Evolutionary conservation across 257 asterid genomes (phyloP).

Genomic region (Ophiorrhiza pumila): DNA sequence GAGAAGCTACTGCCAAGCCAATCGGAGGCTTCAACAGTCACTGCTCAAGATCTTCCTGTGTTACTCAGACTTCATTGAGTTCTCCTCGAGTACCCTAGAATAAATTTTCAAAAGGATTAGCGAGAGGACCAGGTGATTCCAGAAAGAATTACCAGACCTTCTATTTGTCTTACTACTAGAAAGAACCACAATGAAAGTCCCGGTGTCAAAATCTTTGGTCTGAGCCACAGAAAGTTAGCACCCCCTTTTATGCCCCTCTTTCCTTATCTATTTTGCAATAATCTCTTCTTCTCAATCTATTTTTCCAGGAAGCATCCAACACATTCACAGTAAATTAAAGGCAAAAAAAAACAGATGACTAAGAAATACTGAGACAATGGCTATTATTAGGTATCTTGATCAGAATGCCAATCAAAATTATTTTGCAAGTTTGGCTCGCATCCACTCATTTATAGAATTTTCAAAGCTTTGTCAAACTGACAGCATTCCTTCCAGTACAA

Average conservation of each 20-base stretch:
- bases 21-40: not conserved
- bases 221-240: not conserved
- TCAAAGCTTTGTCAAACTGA: not conserved
- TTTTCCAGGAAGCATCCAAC: not conserved
- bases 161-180: too few relatives aligned
- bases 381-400: not conserved
- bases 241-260: not conserved
- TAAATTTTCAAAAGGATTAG: not conserved
- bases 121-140: not conserved
- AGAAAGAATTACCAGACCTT: not conserved
- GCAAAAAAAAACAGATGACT: not conserved
- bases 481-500: not conserved
- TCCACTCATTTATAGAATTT: not conserved
- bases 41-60: not conserved
- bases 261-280: not conserved
- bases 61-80: too few relatives aligned
- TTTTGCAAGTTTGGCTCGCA: not conserved
- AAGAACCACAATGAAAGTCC: not conserved
- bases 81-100: not conserved
- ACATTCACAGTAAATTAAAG: not conserved
- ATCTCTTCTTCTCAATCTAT: too few relatives aligned
- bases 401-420: too few relatives aligned
- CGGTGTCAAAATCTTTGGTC: not conserved
- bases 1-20: not conserved
- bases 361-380: not conserved